Base-by-base conservation (phyloP, 1,139 yeast species). In the Candida sp. region DNA sequence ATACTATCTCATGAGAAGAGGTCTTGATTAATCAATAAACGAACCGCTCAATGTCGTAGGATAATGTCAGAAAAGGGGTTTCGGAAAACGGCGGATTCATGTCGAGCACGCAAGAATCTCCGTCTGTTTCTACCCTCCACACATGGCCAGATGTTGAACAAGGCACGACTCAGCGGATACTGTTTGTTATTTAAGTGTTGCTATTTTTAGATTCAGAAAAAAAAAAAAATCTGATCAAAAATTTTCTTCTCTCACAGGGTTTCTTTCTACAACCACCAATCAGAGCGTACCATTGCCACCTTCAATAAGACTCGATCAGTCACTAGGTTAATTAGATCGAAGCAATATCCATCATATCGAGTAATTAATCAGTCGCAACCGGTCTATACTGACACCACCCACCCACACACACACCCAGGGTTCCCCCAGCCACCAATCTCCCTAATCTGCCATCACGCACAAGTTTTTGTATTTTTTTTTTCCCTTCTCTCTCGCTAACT, bases 1-100 rank as follows among this genome's bases (percentile, higher is more conserved):
- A 4, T 75, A 68, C 53, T 81, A 80, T 57, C 49, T 67, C 40
- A 49, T 56, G 55, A 49, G 46, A 35, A 46, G 51, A 25, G 17
- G n/a, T 17, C 6, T 46, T 9, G 9, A 44, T 32, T 7, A 8
- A 37, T 37, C 23, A 17, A 11, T 37, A 37, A 22, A 17, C 17
- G 17, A 17, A 17, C 17, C 17, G 17, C 2, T 17, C 17, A 17
- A 17, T 17, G 17, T 17, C 17, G 2, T 2, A 17, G 1, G 17
- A 17, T 17, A 17, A 17, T 2, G 17, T 17, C 17, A 17, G 17
- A 17, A 17, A 2, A 17, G 17, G 17, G 17, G 17, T 17, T 17
- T 17, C 17, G 17, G 17, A 17, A 17, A 17, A 17, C 17, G 17
- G 2, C 2, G 17, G 17, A 17, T 17, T 17, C 17, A 17, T 17